These are phyloP conservation scores for Scheffersomyces parashehatae DNA, from an alignment of 1,139 yeast genomes.

Conservation along the genomic window DNA sequence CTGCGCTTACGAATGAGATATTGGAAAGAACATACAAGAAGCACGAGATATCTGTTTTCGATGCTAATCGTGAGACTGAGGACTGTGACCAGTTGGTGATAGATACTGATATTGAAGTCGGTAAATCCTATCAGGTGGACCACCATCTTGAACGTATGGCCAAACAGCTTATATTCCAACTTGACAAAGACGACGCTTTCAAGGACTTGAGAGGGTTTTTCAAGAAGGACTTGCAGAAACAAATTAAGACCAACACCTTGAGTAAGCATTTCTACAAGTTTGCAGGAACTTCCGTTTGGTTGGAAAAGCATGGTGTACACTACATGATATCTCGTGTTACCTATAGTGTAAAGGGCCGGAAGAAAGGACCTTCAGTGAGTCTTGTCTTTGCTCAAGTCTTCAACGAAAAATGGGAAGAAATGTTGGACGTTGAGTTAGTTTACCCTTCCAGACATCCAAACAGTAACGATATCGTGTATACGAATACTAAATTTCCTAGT, in stretches of 20 bases:
- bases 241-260: neutral
- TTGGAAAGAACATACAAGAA: neutral
- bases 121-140: neutral
- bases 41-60: neutral
- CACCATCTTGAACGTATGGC: neutral
- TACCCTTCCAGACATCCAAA: neutral
- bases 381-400: constrained; percentile 28
- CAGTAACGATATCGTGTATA: constrained; percentile 13
- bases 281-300: constrained; percentile 53
- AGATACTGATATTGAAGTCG: neutral
- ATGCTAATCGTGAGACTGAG: neutral
- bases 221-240: constrained; percentile 1
- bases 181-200: constrained; percentile 1
- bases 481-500: constrained; percentile 22
- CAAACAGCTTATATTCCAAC: neutral
- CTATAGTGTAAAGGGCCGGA: constrained; percentile 21
- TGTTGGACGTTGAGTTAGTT: constrained; percentile 20
- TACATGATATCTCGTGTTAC: constrained; percentile 43
- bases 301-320: constrained; percentile 47
- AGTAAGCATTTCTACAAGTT: constrained; percentile 1
- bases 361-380: constrained; percentile 25
- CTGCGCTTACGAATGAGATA: neutral
- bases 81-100: neutral
- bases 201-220: neutral
- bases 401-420: constrained; percentile 29